Evolutionary conservation across 2,329 filamentous ascomycete species (phyloP).

Genomic region (Blastomyces parvus): DNA sequence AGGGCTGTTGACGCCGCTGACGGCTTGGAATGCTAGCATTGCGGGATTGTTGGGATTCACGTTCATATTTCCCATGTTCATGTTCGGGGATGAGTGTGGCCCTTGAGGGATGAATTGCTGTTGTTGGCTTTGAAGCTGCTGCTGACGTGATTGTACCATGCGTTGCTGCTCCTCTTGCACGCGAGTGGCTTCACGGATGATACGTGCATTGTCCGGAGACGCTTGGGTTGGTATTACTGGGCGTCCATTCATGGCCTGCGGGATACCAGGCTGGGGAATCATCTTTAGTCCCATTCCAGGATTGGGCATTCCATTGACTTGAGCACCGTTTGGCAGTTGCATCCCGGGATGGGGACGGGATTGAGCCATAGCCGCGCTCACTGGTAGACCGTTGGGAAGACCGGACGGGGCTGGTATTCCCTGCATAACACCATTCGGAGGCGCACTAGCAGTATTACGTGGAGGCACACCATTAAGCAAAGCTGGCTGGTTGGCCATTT

Average conservation of each 20-base stretch:
- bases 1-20: conserved; percentile 36
- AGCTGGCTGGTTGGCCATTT: conserved; percentile 30
- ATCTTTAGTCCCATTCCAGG: conserved; percentile 50
- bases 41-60: conserved; percentile 34
- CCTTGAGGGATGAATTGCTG: conserved; percentile 34
- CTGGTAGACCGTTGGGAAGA: conserved; percentile 19
- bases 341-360: conserved; percentile 31
- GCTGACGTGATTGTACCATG: conserved; percentile 48
- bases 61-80: conserved; percentile 35
- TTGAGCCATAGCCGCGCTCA: conserved; percentile 26
- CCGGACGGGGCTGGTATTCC: conserved; percentile 9
- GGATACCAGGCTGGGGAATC: conserved; percentile 50
- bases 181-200: conserved; percentile 40
- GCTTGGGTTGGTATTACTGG: conserved; percentile 46
- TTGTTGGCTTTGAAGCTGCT: conserved; percentile 34
- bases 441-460: conserved; percentile 41
- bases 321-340: conserved; percentile 32
- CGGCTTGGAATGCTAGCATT: conserved; percentile 36
- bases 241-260: conserved; percentile 32
- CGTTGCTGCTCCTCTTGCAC: conserved; percentile 44
- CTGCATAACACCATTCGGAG: conserved; percentile 15
- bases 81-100: conserved; percentile 38
- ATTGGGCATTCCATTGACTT: conserved; percentile 44
- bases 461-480: conserved; percentile 34
- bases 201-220: conserved; percentile 39